These are phyloP conservation scores for Sphenostylis stenocarpa DNA, from an alignment of 306 rosid species.

Conservation along the genomic window DNA sequence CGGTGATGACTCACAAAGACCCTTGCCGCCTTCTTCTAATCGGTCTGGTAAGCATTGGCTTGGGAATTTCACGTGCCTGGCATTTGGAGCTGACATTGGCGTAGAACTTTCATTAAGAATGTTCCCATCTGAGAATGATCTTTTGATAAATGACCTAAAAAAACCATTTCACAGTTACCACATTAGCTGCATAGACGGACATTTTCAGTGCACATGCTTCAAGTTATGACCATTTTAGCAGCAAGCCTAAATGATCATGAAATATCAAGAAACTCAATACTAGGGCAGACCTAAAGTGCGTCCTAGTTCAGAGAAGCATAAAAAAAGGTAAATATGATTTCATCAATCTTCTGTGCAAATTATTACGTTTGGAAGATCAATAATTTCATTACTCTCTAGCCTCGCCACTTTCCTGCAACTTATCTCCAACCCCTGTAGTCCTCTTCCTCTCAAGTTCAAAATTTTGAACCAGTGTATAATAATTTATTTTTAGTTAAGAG, in stretches of 20 bases:
- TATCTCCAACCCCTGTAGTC: neutral
- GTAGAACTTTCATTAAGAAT: slow-evolving; percentile 64
- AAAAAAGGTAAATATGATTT: neutral
- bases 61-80: slow-evolving; percentile 48
- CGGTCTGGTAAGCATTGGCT: slow-evolving; percentile 41
- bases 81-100: slow-evolving; percentile 55
- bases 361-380: neutral
- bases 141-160: slow-evolving; percentile 63
- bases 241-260: slow-evolving; percentile 14
- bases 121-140: slow-evolving; percentile 89
- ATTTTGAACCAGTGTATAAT: neutral
- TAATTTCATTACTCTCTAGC: neutral
- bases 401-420: neutral
- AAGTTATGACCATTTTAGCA: slow-evolving; percentile 5
- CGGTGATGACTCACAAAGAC: slow-evolving; percentile 73
- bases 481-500: neutral
- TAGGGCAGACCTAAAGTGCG: neutral
- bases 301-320: neutral
- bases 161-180: neutral
- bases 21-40: slow-evolving; percentile 55
- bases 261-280: neutral
- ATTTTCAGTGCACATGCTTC: neutral
- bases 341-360: neutral
- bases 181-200: neutral
- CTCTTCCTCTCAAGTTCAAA: neutral